A percentile compares a stretch with the other conserved stretches of the same genome.
Conservation (phyloP, 352 stramenopile genomes). For the Pythium apleroticum region DNA sequence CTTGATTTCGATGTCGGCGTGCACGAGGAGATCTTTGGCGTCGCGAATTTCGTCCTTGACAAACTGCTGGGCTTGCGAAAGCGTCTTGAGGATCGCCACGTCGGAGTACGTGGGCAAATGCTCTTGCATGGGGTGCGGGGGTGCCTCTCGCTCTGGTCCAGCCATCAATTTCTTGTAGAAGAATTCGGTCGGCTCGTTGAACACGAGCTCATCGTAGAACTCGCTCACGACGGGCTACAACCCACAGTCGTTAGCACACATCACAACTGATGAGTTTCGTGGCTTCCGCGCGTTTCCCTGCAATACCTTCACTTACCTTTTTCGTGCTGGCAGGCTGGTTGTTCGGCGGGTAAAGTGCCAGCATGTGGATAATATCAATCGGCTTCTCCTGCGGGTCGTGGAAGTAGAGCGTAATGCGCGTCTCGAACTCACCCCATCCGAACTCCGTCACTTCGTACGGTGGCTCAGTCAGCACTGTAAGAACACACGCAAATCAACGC, state of each 20-base stretch:
- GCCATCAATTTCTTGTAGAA: conserved; percentile 94
- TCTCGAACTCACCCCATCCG: conserved; percentile 98
- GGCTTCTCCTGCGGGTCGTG: conserved; percentile 92
- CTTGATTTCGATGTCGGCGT: conserved; percentile 69
- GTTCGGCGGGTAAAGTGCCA: conserved; percentile 81
- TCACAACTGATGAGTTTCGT: not conserved
- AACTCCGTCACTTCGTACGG: conserved; percentile 97
- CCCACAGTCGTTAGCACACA: conserved; percentile 8
- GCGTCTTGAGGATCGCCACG: conserved; percentile 79
- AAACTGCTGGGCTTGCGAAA: conserved; percentile 84
- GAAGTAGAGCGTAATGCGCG: conserved; percentile 95
- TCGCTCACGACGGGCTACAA: conserved; percentile 92
- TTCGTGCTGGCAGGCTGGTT: conserved; percentile 89
- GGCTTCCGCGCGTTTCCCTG: no score
- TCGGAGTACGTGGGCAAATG: conserved; percentile 90
- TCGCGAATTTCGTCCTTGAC: conserved; percentile 72
- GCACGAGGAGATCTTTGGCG: conserved; percentile 66
- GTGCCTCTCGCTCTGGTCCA: conserved; percentile 61
- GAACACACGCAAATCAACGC: not conserved
- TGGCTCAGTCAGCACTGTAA: conserved; percentile 89
- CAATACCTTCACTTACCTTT: conserved; percentile 64
- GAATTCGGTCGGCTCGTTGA: conserved; percentile 95
- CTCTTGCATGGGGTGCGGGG: conserved; percentile 73
- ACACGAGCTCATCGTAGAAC: conserved; percentile 98
- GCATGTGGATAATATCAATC: conserved; percentile 90